A percentile compares a stretch with the other conserved stretches of the same genome.
Conservation (phyloP, 306 rosid species). For the Acacia confusa region DNA sequence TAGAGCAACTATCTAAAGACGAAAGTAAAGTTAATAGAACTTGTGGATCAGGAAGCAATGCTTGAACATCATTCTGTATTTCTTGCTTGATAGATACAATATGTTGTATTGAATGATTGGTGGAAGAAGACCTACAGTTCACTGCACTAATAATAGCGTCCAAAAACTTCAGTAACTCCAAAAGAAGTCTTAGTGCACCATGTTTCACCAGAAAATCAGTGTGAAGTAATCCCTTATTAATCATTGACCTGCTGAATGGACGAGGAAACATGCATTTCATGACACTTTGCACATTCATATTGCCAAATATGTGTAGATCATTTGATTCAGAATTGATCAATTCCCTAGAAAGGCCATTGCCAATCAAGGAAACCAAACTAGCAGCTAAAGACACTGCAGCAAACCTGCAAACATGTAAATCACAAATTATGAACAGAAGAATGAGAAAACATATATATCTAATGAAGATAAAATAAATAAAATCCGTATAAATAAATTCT, state of each 20-base stretch:
- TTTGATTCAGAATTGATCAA: conserved; percentile 42
- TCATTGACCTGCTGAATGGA: conserved; percentile 64
- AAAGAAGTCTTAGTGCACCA: conserved; percentile 77
- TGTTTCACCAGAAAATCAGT: conserved; percentile 69
- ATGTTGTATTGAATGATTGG: conserved; percentile 25
- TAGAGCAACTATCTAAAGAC: conserved; percentile 55
- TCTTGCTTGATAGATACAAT: conserved; percentile 55
- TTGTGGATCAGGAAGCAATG: conserved; percentile 79
- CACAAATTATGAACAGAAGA: conserved; percentile 24
- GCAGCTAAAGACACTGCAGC: conserved; percentile 62
- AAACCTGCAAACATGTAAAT: conserved; percentile 70
- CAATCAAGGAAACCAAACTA: conserved; percentile 58
- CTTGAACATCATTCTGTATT: conserved; percentile 68
- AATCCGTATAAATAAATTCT: conserved; percentile 38
- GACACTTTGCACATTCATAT: conserved; percentile 48
- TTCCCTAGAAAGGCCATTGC: conserved; percentile 51
- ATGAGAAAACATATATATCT: background rate
- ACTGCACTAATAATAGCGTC: conserved; percentile 55
- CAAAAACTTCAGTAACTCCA: conserved; percentile 70
- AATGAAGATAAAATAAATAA: conserved; percentile 11
- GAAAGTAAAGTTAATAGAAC: conserved; percentile 69
- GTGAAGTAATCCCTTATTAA: conserved; percentile 85
- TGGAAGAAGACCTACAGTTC: conserved; percentile 36
- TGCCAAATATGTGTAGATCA: conserved; percentile 29
- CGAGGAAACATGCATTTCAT: conserved; percentile 78